Base-by-base conservation (phyloP, 179 eudicot species). In the Camellia oleifera region DNA sequence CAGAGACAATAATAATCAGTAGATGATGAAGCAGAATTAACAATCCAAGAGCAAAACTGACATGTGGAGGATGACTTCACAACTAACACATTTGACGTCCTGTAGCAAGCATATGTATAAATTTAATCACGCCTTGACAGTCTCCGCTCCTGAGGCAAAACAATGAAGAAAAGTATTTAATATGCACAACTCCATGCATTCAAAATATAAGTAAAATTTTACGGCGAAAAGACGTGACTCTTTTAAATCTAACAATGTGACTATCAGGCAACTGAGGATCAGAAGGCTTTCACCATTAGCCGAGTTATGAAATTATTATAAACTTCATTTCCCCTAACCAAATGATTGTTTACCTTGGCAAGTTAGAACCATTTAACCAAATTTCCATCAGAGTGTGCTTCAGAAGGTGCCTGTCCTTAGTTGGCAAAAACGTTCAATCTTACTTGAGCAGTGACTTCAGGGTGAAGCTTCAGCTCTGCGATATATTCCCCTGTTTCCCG, bases 381-480 rank as follows among this genome's bases (percentile, higher is more conserved):
- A 75, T 42, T 50, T 69, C 45, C n/a, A 60, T 74, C 62, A 52
- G 17, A 9, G 18, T 8, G 45, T 13, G 80, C 65, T 75, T 32
- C 77, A 53, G 62, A 74, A 76, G 69, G 60, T 62, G 45, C 13
- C 7, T 65, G 18, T 69, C 53, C 78, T 85, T 75, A 95, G 80
- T 94, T 94, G 84, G 93, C 97, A 82, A 45, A 91, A 54, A 94
- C 97, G 81, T 68, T 91, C 83, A 94, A 15, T 78, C 94, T 90
- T 81, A 95, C 85, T 74, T 85, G 88, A 80, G 98, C 98, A 54
- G 91, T 88, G 71, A 94, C 97, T 2, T 95, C 99, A 7, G 98
- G 97, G 64, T 95, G 99, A 82, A 95, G 92, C 88, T 95, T 90
- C 79, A 95, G 65, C 82, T 94, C 98, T 9, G 98, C 97, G 73